Conservation (phyloP, 345 rosid genomes). For the Gossypioides kirkii region DNA sequence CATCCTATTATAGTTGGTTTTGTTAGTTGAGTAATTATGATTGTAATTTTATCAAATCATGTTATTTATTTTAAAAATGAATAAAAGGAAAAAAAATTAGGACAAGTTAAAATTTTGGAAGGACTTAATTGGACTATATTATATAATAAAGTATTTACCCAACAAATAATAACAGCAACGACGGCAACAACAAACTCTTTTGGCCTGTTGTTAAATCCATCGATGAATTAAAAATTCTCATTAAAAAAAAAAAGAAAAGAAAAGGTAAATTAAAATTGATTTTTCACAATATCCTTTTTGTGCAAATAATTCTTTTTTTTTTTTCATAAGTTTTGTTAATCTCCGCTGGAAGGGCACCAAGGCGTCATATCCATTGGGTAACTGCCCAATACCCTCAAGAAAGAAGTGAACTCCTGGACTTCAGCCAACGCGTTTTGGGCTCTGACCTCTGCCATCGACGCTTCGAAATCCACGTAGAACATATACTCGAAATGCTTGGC, state of each 20-base stretch:
- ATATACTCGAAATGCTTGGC: slow-evolving; percentile 89
- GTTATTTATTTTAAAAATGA: too few species aligned
- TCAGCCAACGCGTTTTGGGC: slow-evolving; percentile 96
- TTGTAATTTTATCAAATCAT: too few species aligned
- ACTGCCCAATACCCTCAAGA: slow-evolving; percentile 91
- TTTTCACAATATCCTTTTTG: slow-evolving; percentile 6
- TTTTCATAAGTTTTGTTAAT: slow-evolving; percentile 12
- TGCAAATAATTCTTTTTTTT: slow-evolving; percentile 20
- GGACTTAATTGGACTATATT: not conserved
- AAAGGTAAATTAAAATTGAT: not conserved
- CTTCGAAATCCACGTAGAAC: slow-evolving; percentile 90
- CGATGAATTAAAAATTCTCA: slow-evolving; percentile 16
- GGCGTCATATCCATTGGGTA: slow-evolving; percentile 99
- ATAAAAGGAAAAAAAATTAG: not conserved
- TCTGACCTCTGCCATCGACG: slow-evolving; percentile 89
- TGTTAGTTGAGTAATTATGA: too few species aligned
- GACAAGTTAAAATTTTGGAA: not conserved
- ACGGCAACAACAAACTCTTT: not conserved
- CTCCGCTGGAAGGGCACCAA: slow-evolving; percentile 62
- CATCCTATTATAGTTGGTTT: too few species aligned
- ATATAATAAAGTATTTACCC: slow-evolving; percentile 17
- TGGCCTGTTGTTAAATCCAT: not conserved
- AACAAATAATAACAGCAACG: not conserved
- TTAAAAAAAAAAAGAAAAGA: not conserved
- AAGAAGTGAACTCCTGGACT: slow-evolving; percentile 98